Evolutionary conservation across 2,329 filamentous ascomycete species (phyloP).

Genomic region (Coniosporium tulheliwenetii): DNA sequence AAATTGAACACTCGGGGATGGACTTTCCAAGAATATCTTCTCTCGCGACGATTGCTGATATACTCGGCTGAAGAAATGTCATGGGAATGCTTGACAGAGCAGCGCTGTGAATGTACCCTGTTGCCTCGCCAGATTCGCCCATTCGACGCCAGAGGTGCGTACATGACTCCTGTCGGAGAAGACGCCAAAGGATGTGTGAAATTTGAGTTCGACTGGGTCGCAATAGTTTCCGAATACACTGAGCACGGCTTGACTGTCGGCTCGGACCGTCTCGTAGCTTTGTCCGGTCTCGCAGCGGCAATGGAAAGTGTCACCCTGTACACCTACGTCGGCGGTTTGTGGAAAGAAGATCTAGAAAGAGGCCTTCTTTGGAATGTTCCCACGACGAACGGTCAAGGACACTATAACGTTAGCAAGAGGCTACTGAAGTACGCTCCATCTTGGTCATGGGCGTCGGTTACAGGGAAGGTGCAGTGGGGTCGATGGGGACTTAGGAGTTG

Average conservation of each 20-base stretch:
- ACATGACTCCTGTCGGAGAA: not conserved
- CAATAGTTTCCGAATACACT: not conserved
- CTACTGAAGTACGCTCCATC: not conserved
- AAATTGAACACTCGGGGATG: not conserved
- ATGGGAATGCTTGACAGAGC: not conserved
- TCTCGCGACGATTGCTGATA: not conserved
- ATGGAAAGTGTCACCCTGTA: not conserved
- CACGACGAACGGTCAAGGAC: not conserved
- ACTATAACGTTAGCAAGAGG: not conserved
- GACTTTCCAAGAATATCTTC: not conserved
- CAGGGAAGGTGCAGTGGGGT: not conserved
- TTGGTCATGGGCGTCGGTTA: not conserved
- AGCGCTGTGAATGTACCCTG: not conserved
- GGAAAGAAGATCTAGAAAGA: not conserved
- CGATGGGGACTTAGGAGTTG: too few species aligned
- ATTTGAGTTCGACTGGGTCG: not conserved
- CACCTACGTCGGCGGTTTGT: not conserved
- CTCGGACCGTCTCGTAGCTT: not conserved
- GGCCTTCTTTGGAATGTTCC: not conserved
- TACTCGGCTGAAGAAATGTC: not conserved
- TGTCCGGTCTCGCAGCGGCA: not conserved
- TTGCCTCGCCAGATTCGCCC: not conserved
- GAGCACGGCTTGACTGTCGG: not conserved
- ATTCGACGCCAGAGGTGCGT: not conserved
- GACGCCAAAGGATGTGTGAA: not conserved